Base-by-base conservation (phyloP, 2,329 filamentous ascomycete species). In the Berkeleyomyces rouxiae region DNA sequence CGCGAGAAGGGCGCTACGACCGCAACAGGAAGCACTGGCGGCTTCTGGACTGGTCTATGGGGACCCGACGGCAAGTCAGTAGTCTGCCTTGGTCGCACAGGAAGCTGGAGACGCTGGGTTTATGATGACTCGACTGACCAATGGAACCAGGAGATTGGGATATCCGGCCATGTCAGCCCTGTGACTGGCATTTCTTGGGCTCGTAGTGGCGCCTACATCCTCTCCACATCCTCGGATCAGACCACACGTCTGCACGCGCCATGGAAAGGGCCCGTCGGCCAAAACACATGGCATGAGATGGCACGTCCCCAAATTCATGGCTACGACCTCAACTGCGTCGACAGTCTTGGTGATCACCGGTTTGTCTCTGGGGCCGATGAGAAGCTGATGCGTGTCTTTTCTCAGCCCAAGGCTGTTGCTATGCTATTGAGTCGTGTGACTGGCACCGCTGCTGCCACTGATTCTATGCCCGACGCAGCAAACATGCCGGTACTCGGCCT, bases 341-440 rank as follows among this genome's bases (percentile, higher is more conserved):
- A 90, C 69, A 81, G 84, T 0, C 77, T 96, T 4, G 84, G 83
- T 6, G 73, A 81, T 6, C 79, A 82, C 6, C 86, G 86, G 67
- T 99, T 99, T 70, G 86, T 97, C 31, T 95, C 91, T 2, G 93
- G 93, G 5, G 93, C 93, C 2, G 93, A 99, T 67, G 93, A 99
- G 76, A 99, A 99, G 74, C 82, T 99, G n/a, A 82, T 99, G 72
- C 86, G 93, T 33, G 92, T 99, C 1, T 99, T 99, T 73, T 85
- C 87, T 69, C 85, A 96, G 73, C 93, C 93, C 4, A 87, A 84
- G 70, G 86, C 87, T 4, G 88, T 95, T 7, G 90, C 90, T 0
- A 78, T 80, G 16, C 79, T 97, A 67, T 79, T 96, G 2, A 74
- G 79, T 64, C 80, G 77, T 7, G 78, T 95, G 2, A 86, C 85